Conservation (phyloP, 768 basidiomycete genomes). For the Ramaria rubella region DNA sequence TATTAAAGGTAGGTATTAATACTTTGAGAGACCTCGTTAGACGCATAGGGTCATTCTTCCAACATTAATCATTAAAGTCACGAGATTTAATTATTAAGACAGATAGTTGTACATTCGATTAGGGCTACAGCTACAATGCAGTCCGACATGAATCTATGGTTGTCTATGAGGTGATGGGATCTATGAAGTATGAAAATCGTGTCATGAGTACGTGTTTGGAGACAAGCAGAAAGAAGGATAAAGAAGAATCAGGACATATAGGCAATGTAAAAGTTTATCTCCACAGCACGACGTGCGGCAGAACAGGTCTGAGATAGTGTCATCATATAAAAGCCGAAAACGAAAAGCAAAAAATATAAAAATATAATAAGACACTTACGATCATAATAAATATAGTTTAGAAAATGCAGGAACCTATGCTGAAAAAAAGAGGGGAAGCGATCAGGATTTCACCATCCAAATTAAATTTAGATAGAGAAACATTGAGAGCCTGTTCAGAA, state of each 20-base stretch:
- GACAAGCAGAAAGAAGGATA: neutral
- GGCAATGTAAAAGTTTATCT: constrained; percentile 8
- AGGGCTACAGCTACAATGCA: neutral
- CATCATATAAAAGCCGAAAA: constrained; percentile 32
- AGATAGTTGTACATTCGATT: neutral
- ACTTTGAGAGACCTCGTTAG: too few relatives aligned
- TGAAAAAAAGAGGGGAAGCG: constrained; percentile 28
- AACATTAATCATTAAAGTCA: too few relatives aligned
- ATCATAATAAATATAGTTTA: neutral
- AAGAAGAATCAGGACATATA: neutral
- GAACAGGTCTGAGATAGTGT: constrained; percentile 63
- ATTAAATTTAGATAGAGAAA: neutral
- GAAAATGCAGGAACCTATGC: neutral
- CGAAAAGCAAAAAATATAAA: constrained; percentile 10
- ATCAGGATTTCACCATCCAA: constrained; percentile 8
- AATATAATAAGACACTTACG: constrained; percentile 22
- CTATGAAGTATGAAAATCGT: too few relatives aligned
- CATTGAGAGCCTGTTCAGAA: constrained; percentile 29
- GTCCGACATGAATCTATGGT: too few relatives aligned
- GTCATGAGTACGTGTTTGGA: neutral
- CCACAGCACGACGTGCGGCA: constrained; percentile 28
- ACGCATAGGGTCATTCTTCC: too few relatives aligned
- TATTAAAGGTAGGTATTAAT: too few relatives aligned
- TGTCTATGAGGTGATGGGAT: too few relatives aligned
- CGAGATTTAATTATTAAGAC: too few relatives aligned